phyloP scores from a whole-genome alignment of 768 basidiomycete species.

The Megacollybia marginata region DNA sequence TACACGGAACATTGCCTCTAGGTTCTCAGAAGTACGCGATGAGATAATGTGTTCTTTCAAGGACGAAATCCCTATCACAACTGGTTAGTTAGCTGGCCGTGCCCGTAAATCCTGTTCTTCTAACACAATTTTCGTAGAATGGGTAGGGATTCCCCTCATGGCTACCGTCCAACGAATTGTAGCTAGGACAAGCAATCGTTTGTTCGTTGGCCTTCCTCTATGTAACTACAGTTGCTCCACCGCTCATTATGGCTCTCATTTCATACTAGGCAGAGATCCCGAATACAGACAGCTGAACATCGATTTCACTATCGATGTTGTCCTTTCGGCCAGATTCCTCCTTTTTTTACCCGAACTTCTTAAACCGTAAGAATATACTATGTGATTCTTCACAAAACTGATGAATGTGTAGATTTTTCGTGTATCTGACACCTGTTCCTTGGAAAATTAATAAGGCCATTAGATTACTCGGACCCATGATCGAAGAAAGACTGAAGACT shows the following conservation, averaged over 20 bases:
- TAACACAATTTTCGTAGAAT: background rate
- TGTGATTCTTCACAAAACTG: background rate
- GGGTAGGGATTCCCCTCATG: background rate
- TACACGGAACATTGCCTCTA: slow-evolving; percentile 2
- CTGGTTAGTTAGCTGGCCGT: background rate
- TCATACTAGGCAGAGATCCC: slow-evolving; percentile 1
- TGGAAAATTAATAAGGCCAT: slow-evolving; percentile 8
- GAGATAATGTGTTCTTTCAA: slow-evolving; percentile 6
- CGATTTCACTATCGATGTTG: slow-evolving; percentile 25
- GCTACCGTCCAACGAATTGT: slow-evolving; percentile 1
- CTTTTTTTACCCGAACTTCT: slow-evolving; percentile 28
- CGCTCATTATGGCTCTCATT: background rate
- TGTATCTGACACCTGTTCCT: slow-evolving; percentile 1
- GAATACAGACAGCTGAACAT: slow-evolving; percentile 3
- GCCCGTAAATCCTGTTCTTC: no score
- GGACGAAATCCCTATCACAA: slow-evolving; percentile 5
- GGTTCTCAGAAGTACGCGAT: slow-evolving; percentile 5
- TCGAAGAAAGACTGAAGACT: slow-evolving; percentile 23
- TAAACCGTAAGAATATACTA: slow-evolving; percentile 26
- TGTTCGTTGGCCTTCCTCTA: slow-evolving; percentile 7
- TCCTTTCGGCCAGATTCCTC: slow-evolving; percentile 19
- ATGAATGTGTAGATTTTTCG: background rate
- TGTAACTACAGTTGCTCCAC: background rate
- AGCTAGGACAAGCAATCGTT: slow-evolving; percentile 4
- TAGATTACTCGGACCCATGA: slow-evolving; percentile 20